Evolutionary conservation across 495 filamentous ascomycete species (phyloP).

Genomic region (Penicillium coffeae): DNA sequence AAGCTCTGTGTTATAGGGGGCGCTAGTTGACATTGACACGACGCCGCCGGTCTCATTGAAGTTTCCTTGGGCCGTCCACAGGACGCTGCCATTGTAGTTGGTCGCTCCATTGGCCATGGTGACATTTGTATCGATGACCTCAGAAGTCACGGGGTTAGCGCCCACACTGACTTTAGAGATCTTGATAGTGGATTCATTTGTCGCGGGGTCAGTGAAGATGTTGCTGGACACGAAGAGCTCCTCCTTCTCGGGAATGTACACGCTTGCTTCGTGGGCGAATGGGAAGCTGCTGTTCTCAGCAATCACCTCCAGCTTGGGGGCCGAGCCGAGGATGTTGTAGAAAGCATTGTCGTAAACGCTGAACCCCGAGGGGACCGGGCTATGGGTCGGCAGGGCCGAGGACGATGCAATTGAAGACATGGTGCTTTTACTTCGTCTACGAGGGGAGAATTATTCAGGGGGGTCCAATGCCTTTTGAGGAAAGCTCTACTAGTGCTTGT

Average conservation of each 20-base stretch:
- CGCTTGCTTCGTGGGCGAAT: conserved; percentile 60
- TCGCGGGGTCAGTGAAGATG: conserved; percentile 26
- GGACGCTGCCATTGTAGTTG: conserved; percentile 39
- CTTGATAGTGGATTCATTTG: conserved; percentile 31
- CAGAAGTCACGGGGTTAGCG: conserved; percentile 28
- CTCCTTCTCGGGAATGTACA: conserved; percentile 48
- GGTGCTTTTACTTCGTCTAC: not conserved
- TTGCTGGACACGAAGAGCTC: conserved; percentile 61
- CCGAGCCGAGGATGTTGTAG: conserved; percentile 30
- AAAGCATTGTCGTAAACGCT: conserved; percentile 32
- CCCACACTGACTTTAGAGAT: conserved; percentile 32
- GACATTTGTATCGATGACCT: conserved; percentile 39
- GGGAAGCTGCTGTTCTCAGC: conserved; percentile 35
- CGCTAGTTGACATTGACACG: conserved; percentile 22
- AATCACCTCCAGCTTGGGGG: conserved; percentile 35
- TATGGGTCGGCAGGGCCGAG: conserved; percentile 6
- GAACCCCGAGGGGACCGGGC: conserved; percentile 18
- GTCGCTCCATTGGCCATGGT: conserved; percentile 55
- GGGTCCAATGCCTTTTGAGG: not conserved
- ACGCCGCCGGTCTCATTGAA: conserved; percentile 48
- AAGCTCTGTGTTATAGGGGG: conserved; percentile 30
- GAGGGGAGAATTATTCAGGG: not conserved
- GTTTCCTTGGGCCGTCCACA: conserved; percentile 53
- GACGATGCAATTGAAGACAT: conserved; percentile 2
- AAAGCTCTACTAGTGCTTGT: not conserved